phyloP scores from a whole-genome alignment of 768 basidiomycete genomes.

The Scleroderma citrinum region DNA sequence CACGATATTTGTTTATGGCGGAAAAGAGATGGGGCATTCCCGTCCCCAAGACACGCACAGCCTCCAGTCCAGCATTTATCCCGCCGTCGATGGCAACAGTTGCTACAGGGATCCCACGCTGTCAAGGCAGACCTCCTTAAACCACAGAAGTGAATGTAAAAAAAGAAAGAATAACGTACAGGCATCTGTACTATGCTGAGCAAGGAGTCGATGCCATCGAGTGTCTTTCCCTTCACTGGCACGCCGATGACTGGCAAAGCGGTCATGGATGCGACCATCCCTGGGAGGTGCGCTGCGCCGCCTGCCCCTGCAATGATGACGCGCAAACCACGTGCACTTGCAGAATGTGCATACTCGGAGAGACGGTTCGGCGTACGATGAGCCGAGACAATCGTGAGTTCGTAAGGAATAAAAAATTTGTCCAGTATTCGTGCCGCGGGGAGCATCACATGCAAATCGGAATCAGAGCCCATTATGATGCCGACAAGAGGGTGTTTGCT shows the following conservation, averaged over 20 bases:
- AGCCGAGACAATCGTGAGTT: conserved; percentile 93
- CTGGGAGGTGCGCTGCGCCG: conserved; percentile 96
- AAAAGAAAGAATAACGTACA: conserved; percentile 41
- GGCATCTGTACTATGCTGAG: conserved; percentile 99
- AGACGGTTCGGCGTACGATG: conserved; percentile 90
- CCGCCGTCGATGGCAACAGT: conserved; percentile 97
- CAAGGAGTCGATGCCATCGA: conserved; percentile 96
- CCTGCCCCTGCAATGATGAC: conserved; percentile 93
- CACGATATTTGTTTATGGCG: conserved; percentile 72
- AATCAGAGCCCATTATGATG: conserved; percentile 98
- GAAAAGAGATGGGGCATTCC: conserved; percentile 59
- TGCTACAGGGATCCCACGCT: conserved; percentile 96
- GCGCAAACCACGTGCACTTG: conserved; percentile 58
- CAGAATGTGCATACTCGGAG: conserved; percentile 74
- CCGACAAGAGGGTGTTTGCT: conserved; percentile 75
- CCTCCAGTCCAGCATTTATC: conserved; percentile 88
- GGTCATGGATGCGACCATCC: conserved; percentile 97
- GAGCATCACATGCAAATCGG: conserved; percentile 91
- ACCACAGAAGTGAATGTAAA: not conserved
- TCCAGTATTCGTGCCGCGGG: conserved; percentile 83
- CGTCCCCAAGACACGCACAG: conserved; percentile 81
- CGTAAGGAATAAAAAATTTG: conserved; percentile 80
- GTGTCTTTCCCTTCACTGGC: conserved; percentile 88
- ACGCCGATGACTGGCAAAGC: conserved; percentile 91
- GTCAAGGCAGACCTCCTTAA: conserved; percentile 1